Percentiles rank a stretch among this genome's conserved stretches.
These are phyloP conservation scores for Trichophyton rubrum DNA, from an alignment of 2,329 filamentous ascomycete genomes.

Conservation along the genomic window DNA sequence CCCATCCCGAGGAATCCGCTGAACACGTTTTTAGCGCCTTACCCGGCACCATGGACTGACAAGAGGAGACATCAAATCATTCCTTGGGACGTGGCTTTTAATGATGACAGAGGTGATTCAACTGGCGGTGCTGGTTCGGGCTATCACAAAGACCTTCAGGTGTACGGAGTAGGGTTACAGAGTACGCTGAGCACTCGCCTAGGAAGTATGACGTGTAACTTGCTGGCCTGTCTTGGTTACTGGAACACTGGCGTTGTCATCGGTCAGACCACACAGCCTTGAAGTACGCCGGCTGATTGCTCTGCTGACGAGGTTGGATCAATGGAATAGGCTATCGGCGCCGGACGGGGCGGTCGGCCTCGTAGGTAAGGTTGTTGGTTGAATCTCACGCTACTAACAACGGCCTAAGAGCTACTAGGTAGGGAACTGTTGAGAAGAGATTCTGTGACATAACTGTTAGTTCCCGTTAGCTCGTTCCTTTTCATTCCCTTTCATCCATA, in stretches of 20 bases:
- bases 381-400: neutral
- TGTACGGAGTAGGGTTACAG: neutral
- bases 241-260: no score
- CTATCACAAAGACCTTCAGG: no score
- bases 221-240: no score
- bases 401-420: neutral
- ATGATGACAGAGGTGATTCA: neutral
- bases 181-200: neutral
- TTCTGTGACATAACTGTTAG: no score
- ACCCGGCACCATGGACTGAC: slow-evolving; percentile 1
- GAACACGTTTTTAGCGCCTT: slow-evolving; percentile 3
- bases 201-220: neutral
- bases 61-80: neutral
- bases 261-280: no score
- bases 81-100: neutral
- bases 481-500: neutral
- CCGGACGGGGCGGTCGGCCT: neutral
- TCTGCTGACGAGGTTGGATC: no score
- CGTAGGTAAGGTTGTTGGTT: neutral
- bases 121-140: neutral
- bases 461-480: neutral
- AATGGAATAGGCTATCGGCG: neutral
- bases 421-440: neutral
- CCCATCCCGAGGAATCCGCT: slow-evolving; percentile 1
- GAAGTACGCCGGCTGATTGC: no score